Base-by-base conservation (phyloP, 768 basidiomycete genomes). In the Chalciporus pseudorubinellus region DNA sequence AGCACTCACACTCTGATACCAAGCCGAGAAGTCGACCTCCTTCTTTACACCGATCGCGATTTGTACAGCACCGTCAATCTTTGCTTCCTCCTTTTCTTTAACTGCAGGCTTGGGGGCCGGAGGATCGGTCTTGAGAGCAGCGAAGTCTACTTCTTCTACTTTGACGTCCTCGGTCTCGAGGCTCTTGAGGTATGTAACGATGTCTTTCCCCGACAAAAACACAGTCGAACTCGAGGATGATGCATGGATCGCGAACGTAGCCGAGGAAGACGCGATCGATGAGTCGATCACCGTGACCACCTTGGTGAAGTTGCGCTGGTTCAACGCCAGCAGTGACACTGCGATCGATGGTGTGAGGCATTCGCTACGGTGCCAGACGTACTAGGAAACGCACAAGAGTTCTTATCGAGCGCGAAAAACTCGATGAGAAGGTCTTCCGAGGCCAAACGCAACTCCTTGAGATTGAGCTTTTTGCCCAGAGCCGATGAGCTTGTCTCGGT, bases 1-100 rank as follows among this genome's bases (percentile, higher is more conserved):
- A 13, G 4, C 19, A 73, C 80, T 55, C 56, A 94, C 93, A 64
- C 83, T 92, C 52, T 91, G 92, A 68, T 98, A 95, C 93, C 94
- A 98, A 14, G 83, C 79, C 9, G 94, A 74, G 71, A 98, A 98
- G 66, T 98, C 95, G 39, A 87, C 89, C 66, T 97, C 93, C 70
- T 98, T 98, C 79, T 92, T 91, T 61, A 94, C 89, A 46, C 92
- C 89, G 65, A 98, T 90, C 31, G 95, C 94, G 60, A 95, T 87
- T 73, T 95, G 89, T 20, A 93, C 83, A 1, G 91, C 85, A 42
- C 89, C 92, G 53, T 95, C 89, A 53, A 91, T 88, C 72, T 84
- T 91, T 29, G 84, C 82, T 53, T 83, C 85, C 54, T 86, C 87
- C 61, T 85, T 86, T 57, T 84, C 83, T 58, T 82, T 83, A 1